Evolutionary conservation across 2,329 filamentous ascomycete species (phyloP), one percentile per base, ranked within the genome.

Genomic region (Phaeosphaeriaceae sp.): DNA sequence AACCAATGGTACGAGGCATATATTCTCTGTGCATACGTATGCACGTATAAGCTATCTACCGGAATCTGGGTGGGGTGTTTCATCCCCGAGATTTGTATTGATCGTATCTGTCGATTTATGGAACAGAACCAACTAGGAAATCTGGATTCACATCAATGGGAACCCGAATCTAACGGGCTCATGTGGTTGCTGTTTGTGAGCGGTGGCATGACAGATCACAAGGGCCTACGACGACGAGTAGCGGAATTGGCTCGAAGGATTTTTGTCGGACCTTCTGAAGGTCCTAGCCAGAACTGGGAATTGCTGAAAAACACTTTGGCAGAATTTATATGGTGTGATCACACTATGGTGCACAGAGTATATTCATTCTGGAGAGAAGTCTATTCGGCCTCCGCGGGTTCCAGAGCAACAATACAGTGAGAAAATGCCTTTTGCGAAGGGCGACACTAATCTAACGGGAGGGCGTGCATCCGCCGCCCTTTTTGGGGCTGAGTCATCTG

Each of bases 41-140:
- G 51, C 43, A 60, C 54, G 11, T 60, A 58, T 33, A 60, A 56
- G 11, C 26, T 63, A 15, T 63, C 50, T 1, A 56, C 50, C 8
- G 48, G 54, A 4, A 58, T 60, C 16, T 63, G 59, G 59, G 46
- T 55, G 21, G 52, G 59, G 4, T 54, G 50, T 29, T 60, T 50
- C 26, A 53, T 57, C 12, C 59, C 57, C 6, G 59, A 56, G 20
- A 50, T 45, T 17, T 60, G 51, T 35, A 53, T 53, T 16, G n/a
- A n/a, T n/a, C n/a, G n/a, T n/a, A n/a, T n/a, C n/a, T n/a, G n/a
- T n/a, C n/a, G n/a, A n/a, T n/a, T n/a, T n/a, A n/a, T n/a, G n/a
- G n/a, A n/a, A n/a, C n/a, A n/a, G n/a, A n/a, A n/a, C n/a, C n/a
- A n/a, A n/a, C n/a, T n/a, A n/a, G n/a, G n/a, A n/a, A n/a, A n/a